phyloP scores from a whole-genome alignment of 768 basidiomycete species.

The Boletus coccyginus region DNA sequence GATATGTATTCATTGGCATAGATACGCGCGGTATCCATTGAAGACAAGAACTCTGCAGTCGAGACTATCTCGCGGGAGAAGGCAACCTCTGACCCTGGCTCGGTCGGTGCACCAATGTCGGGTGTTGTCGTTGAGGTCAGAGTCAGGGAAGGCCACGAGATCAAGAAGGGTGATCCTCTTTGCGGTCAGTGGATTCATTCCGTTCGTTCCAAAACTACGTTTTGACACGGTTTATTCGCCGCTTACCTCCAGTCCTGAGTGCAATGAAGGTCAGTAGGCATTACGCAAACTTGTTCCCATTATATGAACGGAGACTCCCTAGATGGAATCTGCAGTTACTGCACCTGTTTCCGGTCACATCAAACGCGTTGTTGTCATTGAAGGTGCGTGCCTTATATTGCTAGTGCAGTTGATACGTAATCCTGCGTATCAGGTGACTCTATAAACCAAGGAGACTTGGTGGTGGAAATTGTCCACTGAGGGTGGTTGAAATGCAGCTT shows the following conservation, averaged over 20 bases:
- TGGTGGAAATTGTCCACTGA: conserved; percentile 82
- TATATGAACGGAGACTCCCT: conserved; percentile 23
- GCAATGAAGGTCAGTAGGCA: conserved; percentile 83
- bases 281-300: background rate
- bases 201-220: conserved; percentile 20
- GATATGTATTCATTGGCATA: conserved; percentile 31
- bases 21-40: conserved; percentile 93
- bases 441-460: conserved; percentile 90
- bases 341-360: conserved; percentile 96
- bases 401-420: background rate
- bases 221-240: conserved; percentile 9
- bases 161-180: conserved; percentile 97
- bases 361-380: conserved; percentile 87
- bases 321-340: conserved; percentile 98
- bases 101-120: conserved; percentile 97
- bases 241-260: conserved; percentile 64
- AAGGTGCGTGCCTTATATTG: conserved; percentile 49
- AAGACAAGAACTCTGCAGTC: conserved; percentile 96
- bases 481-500: background rate
- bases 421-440: conserved; percentile 65
- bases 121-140: conserved; percentile 98
- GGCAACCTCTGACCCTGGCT: conserved; percentile 90
- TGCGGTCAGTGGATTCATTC: conserved; percentile 57
- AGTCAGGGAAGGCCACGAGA: conserved; percentile 96
- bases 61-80: conserved; percentile 94